phyloP scores from a whole-genome alignment of 2,329 filamentous ascomycete genomes.

The Stenocarpella maydis region DNA sequence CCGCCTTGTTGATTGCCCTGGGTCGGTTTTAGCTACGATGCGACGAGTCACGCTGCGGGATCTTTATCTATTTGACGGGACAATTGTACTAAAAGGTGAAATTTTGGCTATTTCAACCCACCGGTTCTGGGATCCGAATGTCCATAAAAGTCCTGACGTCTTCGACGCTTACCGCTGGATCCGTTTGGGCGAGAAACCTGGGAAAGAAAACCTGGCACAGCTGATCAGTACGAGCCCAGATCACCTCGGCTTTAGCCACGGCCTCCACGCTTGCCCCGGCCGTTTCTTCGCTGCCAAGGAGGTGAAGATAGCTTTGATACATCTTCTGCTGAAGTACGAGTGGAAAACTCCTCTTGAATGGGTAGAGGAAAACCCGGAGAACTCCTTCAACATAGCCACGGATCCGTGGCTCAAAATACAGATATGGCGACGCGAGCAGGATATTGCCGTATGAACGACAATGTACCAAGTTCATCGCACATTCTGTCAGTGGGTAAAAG shows the following conservation, averaged over 20 bases:
- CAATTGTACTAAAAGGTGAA: background rate
- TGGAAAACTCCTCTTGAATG: constrained; percentile 30
- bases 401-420: background rate
- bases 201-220: constrained; percentile 41
- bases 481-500: background rate
- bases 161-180: constrained; percentile 43
- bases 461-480: background rate
- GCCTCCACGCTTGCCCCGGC: constrained; percentile 52
- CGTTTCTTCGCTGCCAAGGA: constrained; percentile 52
- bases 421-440: background rate
- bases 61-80: background rate
- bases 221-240: constrained; percentile 46
- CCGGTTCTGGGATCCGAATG: constrained; percentile 38
- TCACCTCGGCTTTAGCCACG: constrained; percentile 50
- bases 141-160: constrained; percentile 39
- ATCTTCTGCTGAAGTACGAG: constrained; percentile 45
- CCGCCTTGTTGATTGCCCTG: background rate
- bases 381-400: background rate
- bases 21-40: constrained; percentile 14
- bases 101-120: background rate
- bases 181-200: constrained; percentile 39
- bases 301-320: constrained; percentile 47
- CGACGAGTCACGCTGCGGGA: constrained; percentile 30
- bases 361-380: constrained; percentile 27
- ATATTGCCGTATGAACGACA: background rate